Base-by-base conservation (phyloP, 371 early-diverging fungal genomes). In the Cokeromyces recurvatus region DNA sequence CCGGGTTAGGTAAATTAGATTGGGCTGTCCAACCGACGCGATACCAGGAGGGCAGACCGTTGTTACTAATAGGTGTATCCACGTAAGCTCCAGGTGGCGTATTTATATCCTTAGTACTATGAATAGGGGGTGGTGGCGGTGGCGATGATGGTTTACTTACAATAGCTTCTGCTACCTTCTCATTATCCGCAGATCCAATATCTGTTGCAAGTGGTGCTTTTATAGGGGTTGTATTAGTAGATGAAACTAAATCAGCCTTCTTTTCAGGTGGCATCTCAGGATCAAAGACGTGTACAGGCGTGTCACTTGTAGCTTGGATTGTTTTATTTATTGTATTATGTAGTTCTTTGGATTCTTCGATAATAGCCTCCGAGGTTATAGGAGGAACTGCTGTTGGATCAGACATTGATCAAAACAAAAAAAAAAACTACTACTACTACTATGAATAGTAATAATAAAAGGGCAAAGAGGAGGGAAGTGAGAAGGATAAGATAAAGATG, bases 1-100 rank as follows among this genome's bases (percentile, higher is more conserved):
- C 72, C 9, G 72, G 72, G 42, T 71, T 71, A n/a, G 72, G 72
- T 2, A 70, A 39, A 15, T 53, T 51, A 6, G 74, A 69, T 35
- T 68, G 64, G 2, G 57, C 44, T 14, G 70, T 74, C 74, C 74
- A 74, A 6, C 74, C 74, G 4, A 55, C 62, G 4, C 49, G 48
- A 36, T 57, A 57, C 57, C 53, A 61, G 17, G 52, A 51, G 9
- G 65, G 61, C 10, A 61, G n/a, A 2, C 46, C 39, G 39, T 27
- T 40, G 12, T 32, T 32, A 14, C 4, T 4, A 5, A 51, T 14
- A 21, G 56, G 42, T 0, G 38, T 43, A 6, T 32, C 22, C 1
- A 38, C 52, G 42, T 39, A 57, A 16, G 39, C 37, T 9, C 57
- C 57, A 12, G 57, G n/a, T n/a, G n/a, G n/a, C n/a, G 56, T 15